These are phyloP conservation scores for Carpinus fangiana DNA, from an alignment of 306 rosid species.

Conservation along the genomic window DNA sequence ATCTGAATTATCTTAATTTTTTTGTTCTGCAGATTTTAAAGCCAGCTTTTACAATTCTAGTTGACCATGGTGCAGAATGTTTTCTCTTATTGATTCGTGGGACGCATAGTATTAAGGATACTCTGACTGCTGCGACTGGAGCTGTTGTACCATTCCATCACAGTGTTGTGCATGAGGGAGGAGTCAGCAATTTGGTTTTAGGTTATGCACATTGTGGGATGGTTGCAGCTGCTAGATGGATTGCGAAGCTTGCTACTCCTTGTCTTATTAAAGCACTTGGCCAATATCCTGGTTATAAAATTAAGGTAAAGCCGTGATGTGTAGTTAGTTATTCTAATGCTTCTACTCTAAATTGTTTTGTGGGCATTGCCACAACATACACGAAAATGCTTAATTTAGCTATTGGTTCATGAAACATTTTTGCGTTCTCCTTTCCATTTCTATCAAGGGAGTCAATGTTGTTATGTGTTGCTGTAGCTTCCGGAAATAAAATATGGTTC, in stretches of 20 bases:
- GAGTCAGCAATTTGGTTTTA: slow-evolving; percentile 81
- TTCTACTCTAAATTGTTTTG: not conserved
- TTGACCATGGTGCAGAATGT: slow-evolving; percentile 57
- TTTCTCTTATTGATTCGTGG: slow-evolving; percentile 86
- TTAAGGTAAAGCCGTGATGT: slow-evolving; percentile 50
- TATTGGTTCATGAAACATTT: not conserved
- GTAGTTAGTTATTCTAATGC: not conserved
- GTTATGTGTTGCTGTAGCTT: not conserved
- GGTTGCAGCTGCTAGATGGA: slow-evolving; percentile 99
- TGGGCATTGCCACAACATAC: not conserved
- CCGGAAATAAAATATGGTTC: not conserved
- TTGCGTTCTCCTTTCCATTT: not conserved
- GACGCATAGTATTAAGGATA: slow-evolving; percentile 94
- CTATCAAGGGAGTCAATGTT: not conserved
- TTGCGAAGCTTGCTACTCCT: slow-evolving; percentile 81
- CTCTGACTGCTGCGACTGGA: slow-evolving; percentile 91
- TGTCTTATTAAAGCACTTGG: slow-evolving; percentile 70
- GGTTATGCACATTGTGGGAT: slow-evolving; percentile 98
- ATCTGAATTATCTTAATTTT: slow-evolving; percentile 9
- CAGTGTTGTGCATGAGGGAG: slow-evolving; percentile 77
- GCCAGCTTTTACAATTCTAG: slow-evolving; percentile 91
- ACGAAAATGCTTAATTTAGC: not conserved
- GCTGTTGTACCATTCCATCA: slow-evolving; percentile 94
- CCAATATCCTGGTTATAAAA: slow-evolving; percentile 58
- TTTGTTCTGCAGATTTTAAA: slow-evolving; percentile 76